These are phyloP conservation scores for Chionographis japonica DNA, from an alignment of 106 monocot species.

Conservation along the genomic window DNA sequence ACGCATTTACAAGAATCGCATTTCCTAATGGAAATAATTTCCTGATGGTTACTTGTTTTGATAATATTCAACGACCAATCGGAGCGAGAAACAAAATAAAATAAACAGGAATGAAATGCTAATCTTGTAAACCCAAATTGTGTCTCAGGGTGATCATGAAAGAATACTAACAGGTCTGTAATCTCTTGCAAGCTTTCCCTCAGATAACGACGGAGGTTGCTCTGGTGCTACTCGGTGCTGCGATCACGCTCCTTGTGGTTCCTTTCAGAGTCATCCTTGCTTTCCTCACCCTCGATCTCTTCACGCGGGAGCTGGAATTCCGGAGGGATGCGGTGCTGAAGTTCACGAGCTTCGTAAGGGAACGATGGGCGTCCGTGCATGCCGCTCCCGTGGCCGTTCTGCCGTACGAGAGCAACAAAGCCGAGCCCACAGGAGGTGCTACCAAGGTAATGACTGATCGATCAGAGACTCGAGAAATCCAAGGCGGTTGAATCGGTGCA, in stretches of 20 bases:
- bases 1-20: no score
- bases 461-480: neutral
- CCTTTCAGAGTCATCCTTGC: conserved; percentile 76
- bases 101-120: no score
- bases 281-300: conserved; percentile 65
- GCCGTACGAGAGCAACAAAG: conserved; percentile 46
- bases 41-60: no score
- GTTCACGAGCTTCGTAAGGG: conserved; percentile 57
- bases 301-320: conserved; percentile 85
- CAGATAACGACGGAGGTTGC: conserved; percentile 80
- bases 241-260: conserved; percentile 50
- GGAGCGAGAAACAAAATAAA: no score
- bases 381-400: conserved; percentile 81
- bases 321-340: conserved; percentile 64
- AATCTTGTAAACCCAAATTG: no score
- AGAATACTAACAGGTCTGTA: no score
- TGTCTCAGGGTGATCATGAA: no score
- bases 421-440: neutral
- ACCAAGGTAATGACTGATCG: neutral
- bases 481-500: neutral
- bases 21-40: no score
- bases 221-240: conserved; percentile 49
- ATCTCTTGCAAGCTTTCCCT: neutral
- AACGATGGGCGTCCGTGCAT: conserved; percentile 73
- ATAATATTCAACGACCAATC: no score